A percentile compares a stretch with the other conserved stretches of the same genome.
phyloP scores from a whole-genome alignment of 441 rosid genomes.

The Omphalea diandra region DNA sequence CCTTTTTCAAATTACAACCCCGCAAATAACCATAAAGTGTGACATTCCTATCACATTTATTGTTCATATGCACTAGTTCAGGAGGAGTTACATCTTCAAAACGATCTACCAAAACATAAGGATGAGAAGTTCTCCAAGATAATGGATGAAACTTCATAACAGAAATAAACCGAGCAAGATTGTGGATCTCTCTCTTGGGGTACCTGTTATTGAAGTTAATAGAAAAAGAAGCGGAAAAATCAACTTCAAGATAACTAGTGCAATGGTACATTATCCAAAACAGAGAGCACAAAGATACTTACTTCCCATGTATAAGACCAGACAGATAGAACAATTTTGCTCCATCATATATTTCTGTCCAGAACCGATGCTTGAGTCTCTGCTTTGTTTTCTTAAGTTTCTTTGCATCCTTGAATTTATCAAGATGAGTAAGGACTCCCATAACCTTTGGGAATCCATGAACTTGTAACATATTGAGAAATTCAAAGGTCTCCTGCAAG shows the following conservation, averaged over 20 bases:
- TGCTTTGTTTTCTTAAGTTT: constrained; percentile 86
- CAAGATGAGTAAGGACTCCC: constrained; percentile 97
- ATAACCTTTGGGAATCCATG: constrained; percentile 93
- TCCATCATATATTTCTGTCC: constrained; percentile 90
- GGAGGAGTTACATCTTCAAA: constrained; percentile 96
- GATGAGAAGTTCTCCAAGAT: constrained; percentile 92
- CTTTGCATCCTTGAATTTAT: constrained; percentile 83
- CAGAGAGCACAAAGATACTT: constrained; percentile 34
- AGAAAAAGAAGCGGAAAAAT: constrained; percentile 13
- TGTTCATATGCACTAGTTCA: constrained; percentile 58
- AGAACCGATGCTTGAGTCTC: constrained; percentile 91
- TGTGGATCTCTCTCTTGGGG: constrained; percentile 66
- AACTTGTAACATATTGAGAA: constrained; percentile 86
- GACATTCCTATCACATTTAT: constrained; percentile 83
- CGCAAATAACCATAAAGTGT: constrained; percentile 87
- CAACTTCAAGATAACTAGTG: constrained; percentile 1
- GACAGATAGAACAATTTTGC: constrained; percentile 92
- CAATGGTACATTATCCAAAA: constrained; percentile 10
- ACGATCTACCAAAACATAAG: constrained; percentile 85
- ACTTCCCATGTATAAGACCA: constrained; percentile 88
- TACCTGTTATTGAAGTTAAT: constrained; percentile 46
- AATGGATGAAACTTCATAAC: constrained; percentile 74
- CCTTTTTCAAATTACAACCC: constrained; percentile 92
- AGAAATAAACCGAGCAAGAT: constrained; percentile 83
- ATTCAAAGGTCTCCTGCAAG: constrained; percentile 89